phyloP scores from a whole-genome alignment of 2,329 filamentous ascomycete genomes.

The Pyrenophora teres region DNA sequence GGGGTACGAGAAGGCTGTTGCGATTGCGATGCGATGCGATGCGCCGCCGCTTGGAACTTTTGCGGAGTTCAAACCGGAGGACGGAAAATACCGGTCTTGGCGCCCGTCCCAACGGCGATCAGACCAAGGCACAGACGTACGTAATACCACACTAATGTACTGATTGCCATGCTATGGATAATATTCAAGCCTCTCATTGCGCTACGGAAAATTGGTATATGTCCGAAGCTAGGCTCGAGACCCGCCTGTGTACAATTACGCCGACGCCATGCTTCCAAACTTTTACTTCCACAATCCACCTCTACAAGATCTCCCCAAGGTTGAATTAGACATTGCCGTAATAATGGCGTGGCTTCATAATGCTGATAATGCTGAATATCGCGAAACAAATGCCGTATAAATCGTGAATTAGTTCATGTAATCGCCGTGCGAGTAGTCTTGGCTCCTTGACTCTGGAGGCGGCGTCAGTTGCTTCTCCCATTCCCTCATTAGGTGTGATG shows the following conservation, averaged over 20 bases:
- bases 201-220: constrained; percentile 11
- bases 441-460: constrained; percentile 40
- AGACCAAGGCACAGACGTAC: too few species aligned
- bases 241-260: constrained; percentile 14
- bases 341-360: constrained; percentile 40
- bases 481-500: constrained; percentile 85
- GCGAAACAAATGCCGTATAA: constrained; percentile 6
- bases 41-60: constrained; percentile 28
- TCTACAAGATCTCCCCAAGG: constrained; percentile 13
- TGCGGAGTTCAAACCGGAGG: constrained; percentile 44
- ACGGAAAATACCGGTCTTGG: constrained; percentile 39
- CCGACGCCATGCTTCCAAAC: constrained; percentile 21
- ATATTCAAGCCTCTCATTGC: constrained; percentile 14
- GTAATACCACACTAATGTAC: background rate
- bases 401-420: constrained; percentile 30
- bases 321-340: constrained; percentile 37
- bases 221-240: constrained; percentile 16
- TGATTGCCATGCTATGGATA: background rate
- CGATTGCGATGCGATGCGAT: constrained; percentile 9
- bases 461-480: constrained; percentile 81
- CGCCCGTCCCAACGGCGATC: background rate
- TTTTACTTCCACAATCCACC: constrained; percentile 29
- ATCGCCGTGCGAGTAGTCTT: constrained; percentile 41
- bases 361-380: constrained; percentile 24
- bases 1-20: constrained; percentile 3